Evolutionary conservation across 2,329 filamentous ascomycete genomes (phyloP).

Genomic region (Sclerotinia glacialis): DNA sequence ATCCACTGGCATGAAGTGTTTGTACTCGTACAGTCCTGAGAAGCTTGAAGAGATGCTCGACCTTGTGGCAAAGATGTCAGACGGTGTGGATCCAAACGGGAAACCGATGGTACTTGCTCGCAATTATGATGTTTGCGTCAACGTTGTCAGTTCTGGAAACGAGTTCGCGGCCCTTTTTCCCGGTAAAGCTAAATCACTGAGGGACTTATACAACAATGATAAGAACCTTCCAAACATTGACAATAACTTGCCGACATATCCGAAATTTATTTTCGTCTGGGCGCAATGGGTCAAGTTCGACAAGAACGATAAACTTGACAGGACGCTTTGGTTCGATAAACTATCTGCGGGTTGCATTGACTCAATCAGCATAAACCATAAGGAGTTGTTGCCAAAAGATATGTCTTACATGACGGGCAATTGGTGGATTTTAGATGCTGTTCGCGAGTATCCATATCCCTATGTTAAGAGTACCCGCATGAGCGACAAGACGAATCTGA

Average conservation of each 20-base stretch:
- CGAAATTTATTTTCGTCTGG: constrained; percentile 46
- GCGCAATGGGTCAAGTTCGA: constrained; percentile 49
- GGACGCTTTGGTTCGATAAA: constrained; percentile 42
- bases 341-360: constrained; percentile 39
- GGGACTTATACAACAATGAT: constrained; percentile 4
- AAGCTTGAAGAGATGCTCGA: constrained; percentile 43
- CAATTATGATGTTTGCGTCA: constrained; percentile 49
- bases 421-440: constrained; percentile 47
- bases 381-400: constrained; percentile 31
- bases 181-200: constrained; percentile 24
- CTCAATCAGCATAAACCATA: constrained; percentile 38
- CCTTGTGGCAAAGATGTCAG: constrained; percentile 46
- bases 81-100: constrained; percentile 38
- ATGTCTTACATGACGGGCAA: constrained; percentile 47
- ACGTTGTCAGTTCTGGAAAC: constrained; percentile 44
- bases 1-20: constrained; percentile 44
- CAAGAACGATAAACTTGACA: constrained; percentile 41
- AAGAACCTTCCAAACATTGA: neutral
- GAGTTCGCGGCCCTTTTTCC: constrained; percentile 43
- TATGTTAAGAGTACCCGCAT: constrained; percentile 49
- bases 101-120: constrained; percentile 40
- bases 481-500: constrained; percentile 45
- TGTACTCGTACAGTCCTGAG: constrained; percentile 44
- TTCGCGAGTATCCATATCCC: constrained; percentile 48
- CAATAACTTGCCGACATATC: constrained; percentile 36